Base-by-base conservation (phyloP, 768 basidiomycete genomes). In the Hygrocybe coccinea region DNA sequence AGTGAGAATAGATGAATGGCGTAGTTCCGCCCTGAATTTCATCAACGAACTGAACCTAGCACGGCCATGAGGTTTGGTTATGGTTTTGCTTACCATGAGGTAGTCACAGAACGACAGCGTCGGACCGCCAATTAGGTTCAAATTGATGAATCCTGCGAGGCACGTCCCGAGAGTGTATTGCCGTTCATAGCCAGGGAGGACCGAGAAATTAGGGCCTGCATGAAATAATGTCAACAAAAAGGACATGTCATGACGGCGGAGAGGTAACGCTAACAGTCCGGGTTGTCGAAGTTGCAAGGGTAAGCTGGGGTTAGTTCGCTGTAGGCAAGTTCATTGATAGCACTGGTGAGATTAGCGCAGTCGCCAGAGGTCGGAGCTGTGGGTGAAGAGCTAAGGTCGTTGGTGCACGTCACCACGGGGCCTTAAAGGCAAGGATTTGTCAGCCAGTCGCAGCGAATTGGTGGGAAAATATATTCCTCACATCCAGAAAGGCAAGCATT, bases 131-230 rank as follows among this genome's bases (percentile, higher is more conserved):
- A 25, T 43, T 11, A 52, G 33, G 33, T 54, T 54, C 21, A 58
- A 11, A 45, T 58, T 58, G 29, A 48, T 39, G 44, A 58, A 58
- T 14, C 56, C 56, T 17, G 54, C 52, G 12, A 54, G 22, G 36
- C 56, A 58, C 10, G 56, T 58, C 12, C 56, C 56, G 24, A 58
- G 35, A 36, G 35, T 48, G 36, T 46, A 58, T 5, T 33, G 19
- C 19, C 46, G 46, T 45, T 58, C 53, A 38, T 54, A 58, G 5
- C 56, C 56, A n/a, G 56, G 52, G 24, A 43, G 25, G 1, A 58
- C 56, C 2, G 41, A 25, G 19, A 54, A 58, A 41, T 58, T 58
- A 14, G 56, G 56, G 24, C 56, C 56, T 58, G 29, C 29, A 29
- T 29, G 29, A 29, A 29, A 46, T 46, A 48, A 33, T 12, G 21